Evolutionary conservation across 1,284 basidiomycete species (phyloP).

Genomic region (Fistulinella cinereoalba): DNA sequence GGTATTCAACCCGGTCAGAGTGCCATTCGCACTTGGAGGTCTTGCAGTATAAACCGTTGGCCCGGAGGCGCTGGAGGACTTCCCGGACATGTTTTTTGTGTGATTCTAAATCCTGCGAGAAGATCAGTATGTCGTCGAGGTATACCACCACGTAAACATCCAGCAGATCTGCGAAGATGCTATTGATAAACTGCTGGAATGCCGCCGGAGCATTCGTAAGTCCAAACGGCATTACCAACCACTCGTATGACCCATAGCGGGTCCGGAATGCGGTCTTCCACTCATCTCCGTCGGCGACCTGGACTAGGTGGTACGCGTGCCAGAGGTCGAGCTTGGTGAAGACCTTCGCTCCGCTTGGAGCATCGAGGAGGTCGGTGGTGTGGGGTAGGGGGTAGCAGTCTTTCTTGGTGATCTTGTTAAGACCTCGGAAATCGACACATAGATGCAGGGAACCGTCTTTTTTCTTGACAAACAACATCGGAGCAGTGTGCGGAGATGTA

Average conservation of each 20-base stretch:
- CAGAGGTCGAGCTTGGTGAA: too few relatives aligned
- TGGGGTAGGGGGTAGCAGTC: too few relatives aligned
- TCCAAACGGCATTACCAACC: background rate
- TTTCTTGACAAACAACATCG: too few relatives aligned
- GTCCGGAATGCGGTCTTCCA: background rate
- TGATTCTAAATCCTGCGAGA: constrained; percentile 8
- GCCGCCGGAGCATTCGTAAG: background rate
- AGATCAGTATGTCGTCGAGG: background rate
- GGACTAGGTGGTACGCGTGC: background rate
- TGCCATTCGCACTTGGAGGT: constrained; percentile 32
- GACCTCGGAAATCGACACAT: too few relatives aligned
- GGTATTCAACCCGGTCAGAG: constrained; percentile 24
- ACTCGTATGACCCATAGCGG: background rate
- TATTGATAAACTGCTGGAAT: background rate
- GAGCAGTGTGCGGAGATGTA: too few relatives aligned
- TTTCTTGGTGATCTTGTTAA: too few relatives aligned
- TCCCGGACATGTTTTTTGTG: constrained; percentile 27
- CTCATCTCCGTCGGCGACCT: background rate
- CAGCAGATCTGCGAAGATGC: background rate
- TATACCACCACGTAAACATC: background rate
- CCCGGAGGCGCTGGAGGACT: constrained; percentile 29
- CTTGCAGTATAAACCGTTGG: constrained; percentile 21
- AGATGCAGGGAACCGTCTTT: too few relatives aligned
- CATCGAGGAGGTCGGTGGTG: too few relatives aligned
- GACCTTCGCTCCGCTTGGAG: background rate